Base-by-base conservation (phyloP, 768 basidiomycete species). In the Harrya chromipes region DNA sequence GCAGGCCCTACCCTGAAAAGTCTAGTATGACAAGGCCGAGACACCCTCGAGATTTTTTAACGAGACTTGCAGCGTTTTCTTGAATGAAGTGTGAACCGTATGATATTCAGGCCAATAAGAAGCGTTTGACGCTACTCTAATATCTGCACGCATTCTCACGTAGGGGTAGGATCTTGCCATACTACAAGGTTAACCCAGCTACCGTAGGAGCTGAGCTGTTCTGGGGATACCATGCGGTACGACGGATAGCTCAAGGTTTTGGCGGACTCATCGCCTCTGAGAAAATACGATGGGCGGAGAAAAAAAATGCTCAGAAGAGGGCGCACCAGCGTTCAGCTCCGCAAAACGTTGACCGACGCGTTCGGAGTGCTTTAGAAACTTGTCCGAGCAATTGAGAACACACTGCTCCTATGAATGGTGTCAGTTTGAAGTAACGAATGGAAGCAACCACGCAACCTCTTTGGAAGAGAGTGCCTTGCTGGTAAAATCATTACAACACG, bases 291-390 rank as follows among this genome's bases (percentile, higher is more conserved):
- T 52, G 26, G 50, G 24, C 29, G 16, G 19, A 29, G 6, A 6
- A 16, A 19, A 19, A 21, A 13, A 6, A 36, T 26, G 10, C 2
- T 4, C 4, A 29, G 24, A 34, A 17, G 19, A 23, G 29, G 14
- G 75, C 88, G 51, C 56, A 93, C 94, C 94, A 46, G 91, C 91
- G 61, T 93, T 95, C 54, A 87, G 72, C 66, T 95, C 94, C 39
- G 92, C 91, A 64, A 95, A 97, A 40, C 94, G 80, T 24, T 91
- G 85, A 6, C 92, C 92, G 14, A 95, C 87, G 43, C 94, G 79
- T 66, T 97, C 94, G 11, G 93, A 93, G 66, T 97, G 92, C 67
- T 97, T 97, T 63, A 98, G 73, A 75, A 97, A 97, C 71, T 98
- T 99, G 76, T 97, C 95, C 19, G 93, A 80, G 74, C 95, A 99